Conservation (phyloP, 139 green algal species). For the Tetradesmus lagerheimii region DNA sequence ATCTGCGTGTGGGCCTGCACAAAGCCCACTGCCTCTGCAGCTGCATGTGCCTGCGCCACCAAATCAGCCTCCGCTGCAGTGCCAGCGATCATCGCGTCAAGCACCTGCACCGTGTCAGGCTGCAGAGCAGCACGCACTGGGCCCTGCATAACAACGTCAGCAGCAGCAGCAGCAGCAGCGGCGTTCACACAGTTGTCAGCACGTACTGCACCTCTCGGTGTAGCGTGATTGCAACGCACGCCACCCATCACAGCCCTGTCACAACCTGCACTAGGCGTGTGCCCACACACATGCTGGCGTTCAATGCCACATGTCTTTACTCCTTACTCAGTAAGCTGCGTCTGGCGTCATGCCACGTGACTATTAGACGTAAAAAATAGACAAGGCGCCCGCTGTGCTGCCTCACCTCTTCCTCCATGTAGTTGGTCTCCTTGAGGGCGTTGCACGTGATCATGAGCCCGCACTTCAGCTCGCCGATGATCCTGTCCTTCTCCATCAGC, state of each 20-base stretch:
- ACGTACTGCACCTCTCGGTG: background rate
- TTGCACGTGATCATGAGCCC: constrained; percentile 26
- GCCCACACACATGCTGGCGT: too few relatives aligned
- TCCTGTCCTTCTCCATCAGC: background rate
- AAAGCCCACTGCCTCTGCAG: background rate
- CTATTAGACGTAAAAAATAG: too few relatives aligned
- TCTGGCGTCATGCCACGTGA: too few relatives aligned
- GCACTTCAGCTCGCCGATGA: constrained; percentile 37
- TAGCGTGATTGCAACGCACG: background rate
- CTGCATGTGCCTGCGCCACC: background rate
- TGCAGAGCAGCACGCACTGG: background rate
- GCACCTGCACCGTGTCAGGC: constrained; percentile 26
- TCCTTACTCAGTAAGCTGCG: too few relatives aligned
- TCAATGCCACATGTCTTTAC: too few relatives aligned
- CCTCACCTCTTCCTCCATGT: constrained; percentile 26
- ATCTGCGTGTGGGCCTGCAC: background rate
- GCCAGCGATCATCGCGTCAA: constrained; percentile 34
- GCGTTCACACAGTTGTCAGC: background rate
- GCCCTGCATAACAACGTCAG: background rate
- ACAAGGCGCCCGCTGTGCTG: too few relatives aligned
- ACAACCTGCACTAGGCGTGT: background rate
- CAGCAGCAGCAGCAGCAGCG: constrained; percentile 14
- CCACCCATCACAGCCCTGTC: background rate
- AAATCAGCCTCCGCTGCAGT: background rate
- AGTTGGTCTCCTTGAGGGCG: constrained; percentile 38